Evolutionary conservation across 2,329 filamentous ascomycete genomes (phyloP).

Genomic region (Fusarium newnesense): DNA sequence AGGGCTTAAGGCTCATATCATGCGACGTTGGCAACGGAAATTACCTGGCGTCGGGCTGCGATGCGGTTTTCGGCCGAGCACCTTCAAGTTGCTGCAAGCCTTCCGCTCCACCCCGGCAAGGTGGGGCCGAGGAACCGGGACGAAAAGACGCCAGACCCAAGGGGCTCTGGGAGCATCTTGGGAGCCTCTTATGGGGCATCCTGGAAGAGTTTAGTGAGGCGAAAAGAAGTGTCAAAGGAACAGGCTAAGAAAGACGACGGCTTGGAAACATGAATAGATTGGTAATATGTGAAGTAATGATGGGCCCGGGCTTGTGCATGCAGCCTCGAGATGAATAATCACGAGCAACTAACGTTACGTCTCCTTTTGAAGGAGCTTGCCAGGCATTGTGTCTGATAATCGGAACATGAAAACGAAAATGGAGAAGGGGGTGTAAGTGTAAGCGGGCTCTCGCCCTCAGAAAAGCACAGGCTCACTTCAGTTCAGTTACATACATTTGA

Average conservation of each 20-base stretch:
- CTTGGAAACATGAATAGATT: not conserved
- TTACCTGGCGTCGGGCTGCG: not conserved
- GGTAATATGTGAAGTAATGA: slow-evolving; percentile 1
- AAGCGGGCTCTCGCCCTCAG: not conserved
- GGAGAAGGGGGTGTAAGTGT: not conserved
- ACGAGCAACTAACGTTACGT: not conserved
- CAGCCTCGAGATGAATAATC: not conserved
- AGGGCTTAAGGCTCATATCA: not conserved
- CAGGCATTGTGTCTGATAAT: not conserved
- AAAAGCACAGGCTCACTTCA: not conserved
- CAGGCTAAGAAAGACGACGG: not conserved
- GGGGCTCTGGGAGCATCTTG: not conserved
- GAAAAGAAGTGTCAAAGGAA: not conserved
- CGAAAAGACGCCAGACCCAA: slow-evolving; percentile 5
- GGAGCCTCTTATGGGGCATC: slow-evolving; percentile 12
- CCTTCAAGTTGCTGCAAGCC: not conserved
- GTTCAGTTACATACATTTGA: not conserved
- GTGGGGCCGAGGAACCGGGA: slow-evolving; percentile 19
- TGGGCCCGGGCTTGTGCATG: slow-evolving; percentile 17
- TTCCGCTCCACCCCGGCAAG: slow-evolving; percentile 6
- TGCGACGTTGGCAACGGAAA: slow-evolving; percentile 9
- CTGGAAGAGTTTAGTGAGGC: slow-evolving; percentile 22
- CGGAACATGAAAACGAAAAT: slow-evolving; percentile 13
- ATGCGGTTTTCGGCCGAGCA: slow-evolving; percentile 24
- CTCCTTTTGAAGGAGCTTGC: not conserved